These are phyloP conservation scores for Teratosphaeria gauchensis DNA, from an alignment of 2,329 filamentous ascomycete genomes.

Conservation along the genomic window DNA sequence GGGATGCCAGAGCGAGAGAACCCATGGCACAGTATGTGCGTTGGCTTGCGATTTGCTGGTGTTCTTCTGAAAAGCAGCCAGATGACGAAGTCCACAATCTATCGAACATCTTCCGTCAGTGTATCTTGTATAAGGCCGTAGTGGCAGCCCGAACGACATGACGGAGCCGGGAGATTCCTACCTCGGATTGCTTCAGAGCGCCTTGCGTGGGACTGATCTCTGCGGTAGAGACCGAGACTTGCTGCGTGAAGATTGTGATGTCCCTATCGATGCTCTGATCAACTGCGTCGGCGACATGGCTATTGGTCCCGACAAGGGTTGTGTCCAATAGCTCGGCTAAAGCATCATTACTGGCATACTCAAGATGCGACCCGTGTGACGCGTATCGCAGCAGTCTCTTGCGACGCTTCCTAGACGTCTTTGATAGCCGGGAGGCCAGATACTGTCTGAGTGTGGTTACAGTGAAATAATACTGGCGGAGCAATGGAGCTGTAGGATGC, in stretches of 20 bases:
- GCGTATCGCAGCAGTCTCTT: slow-evolving; percentile 7
- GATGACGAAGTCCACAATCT: slow-evolving; percentile 48
- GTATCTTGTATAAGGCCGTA: background rate
- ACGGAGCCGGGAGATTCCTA: slow-evolving; percentile 21
- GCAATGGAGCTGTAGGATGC: slow-evolving; percentile 5
- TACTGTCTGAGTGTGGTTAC: slow-evolving; percentile 10
- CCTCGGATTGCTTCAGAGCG: slow-evolving; percentile 32
- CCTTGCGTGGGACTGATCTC: slow-evolving; percentile 14
- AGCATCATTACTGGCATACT: slow-evolving; percentile 9
- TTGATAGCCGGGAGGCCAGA: slow-evolving; percentile 6
- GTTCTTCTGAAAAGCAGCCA: slow-evolving; percentile 63
- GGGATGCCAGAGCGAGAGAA: slow-evolving; percentile 47
- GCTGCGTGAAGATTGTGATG: slow-evolving; percentile 37
- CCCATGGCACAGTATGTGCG: slow-evolving; percentile 76
- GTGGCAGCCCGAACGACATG: background rate
- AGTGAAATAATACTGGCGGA: slow-evolving; percentile 10
- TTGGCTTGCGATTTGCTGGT: slow-evolving; percentile 41
- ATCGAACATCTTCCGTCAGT: background rate
- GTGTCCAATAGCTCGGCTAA: slow-evolving; percentile 56
- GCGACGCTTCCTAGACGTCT: slow-evolving; percentile 7
- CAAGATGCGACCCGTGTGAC: background rate
- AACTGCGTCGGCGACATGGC: slow-evolving; percentile 37
- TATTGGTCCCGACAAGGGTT: slow-evolving; percentile 52
- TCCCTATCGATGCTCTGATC: slow-evolving; percentile 36
- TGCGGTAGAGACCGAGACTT: slow-evolving; percentile 25